Percentiles rank a stretch among this genome's conserved stretches.
phyloP scores from a whole-genome alignment of 208 protist species.

The Trypanosoma brucei region DNA sequence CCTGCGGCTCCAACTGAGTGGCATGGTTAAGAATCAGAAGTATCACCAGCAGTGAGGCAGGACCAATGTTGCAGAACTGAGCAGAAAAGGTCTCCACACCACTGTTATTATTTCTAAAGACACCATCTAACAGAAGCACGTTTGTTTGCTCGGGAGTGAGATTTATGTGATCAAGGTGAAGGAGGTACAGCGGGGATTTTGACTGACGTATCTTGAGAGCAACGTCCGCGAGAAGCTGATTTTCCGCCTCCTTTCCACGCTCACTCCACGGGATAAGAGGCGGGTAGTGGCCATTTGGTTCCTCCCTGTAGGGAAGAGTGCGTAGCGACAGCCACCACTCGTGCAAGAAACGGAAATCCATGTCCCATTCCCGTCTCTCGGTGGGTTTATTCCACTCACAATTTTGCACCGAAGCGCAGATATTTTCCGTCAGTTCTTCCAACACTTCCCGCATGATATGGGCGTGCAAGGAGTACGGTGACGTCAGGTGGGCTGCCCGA shows the following conservation, averaged over 20 bases:
- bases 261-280: constrained; percentile 33
- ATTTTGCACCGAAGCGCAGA: constrained; percentile 7
- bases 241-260: constrained; percentile 26
- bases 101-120: constrained; percentile 20
- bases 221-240: constrained; percentile 61
- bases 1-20: constrained; percentile 15
- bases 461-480: constrained; percentile 28
- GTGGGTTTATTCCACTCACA: constrained; percentile 40
- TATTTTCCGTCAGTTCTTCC: constrained; percentile 12
- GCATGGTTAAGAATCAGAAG: constrained; percentile 32
- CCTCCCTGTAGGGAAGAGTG: constrained; percentile 11
- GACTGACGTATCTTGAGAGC: constrained; percentile 34
- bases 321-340: constrained; percentile 75
- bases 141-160: constrained; percentile 55
- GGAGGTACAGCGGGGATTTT: constrained; percentile 33
- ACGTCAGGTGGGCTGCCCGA: constrained; percentile 39
- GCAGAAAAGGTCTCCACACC: constrained; percentile 59
- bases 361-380: constrained; percentile 32
- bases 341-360: constrained; percentile 59
- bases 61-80: constrained; percentile 58
- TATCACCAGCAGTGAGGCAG: constrained; percentile 53
- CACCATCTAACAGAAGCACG: constrained; percentile 61
- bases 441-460: constrained; percentile 23
- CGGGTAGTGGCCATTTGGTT: constrained; percentile 17
- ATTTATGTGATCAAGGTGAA: constrained; percentile 62